phyloP scores from a whole-genome alignment of 2,329 filamentous ascomycete genomes.

The Fusarium sarcochroum region DNA sequence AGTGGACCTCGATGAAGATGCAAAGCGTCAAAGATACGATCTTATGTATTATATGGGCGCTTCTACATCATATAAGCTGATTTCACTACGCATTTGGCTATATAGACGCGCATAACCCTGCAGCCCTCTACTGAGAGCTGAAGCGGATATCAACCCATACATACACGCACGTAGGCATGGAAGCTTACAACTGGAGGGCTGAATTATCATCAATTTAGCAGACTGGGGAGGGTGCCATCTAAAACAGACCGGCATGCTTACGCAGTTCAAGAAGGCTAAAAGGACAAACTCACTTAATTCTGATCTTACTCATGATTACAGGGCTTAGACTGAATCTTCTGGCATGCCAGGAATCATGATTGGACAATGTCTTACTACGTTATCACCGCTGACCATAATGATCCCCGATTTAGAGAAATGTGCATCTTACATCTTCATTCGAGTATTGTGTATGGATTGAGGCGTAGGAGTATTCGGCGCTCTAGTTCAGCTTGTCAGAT shows the following conservation, averaged over 20 bases:
- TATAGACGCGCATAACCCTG: too few species aligned
- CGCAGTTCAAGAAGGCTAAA: neutral
- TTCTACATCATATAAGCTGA: too few species aligned
- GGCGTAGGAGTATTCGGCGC: too few species aligned
- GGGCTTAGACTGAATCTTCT: neutral
- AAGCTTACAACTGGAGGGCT: too few species aligned
- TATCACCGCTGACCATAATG: constrained; percentile 9
- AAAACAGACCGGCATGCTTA: neutral
- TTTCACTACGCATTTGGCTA: too few species aligned
- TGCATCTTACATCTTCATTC: too few species aligned
- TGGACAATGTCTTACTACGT: neutral
- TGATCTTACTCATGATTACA: neutral
- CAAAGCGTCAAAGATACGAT: neutral
- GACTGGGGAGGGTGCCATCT: neutral
- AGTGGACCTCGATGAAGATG: neutral
- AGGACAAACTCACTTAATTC: neutral
- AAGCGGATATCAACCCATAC: too few species aligned
- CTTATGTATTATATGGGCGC: neutral
- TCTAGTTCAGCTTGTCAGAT: too few species aligned
- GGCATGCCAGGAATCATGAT: neutral
- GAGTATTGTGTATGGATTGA: too few species aligned
- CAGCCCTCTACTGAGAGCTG: too few species aligned
- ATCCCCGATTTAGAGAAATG: neutral
- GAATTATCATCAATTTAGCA: too few species aligned
- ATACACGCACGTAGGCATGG: too few species aligned